Evolutionary conservation across 1,139 yeast species (phyloP).

Genomic region (Debaryomyces robertsiae): DNA sequence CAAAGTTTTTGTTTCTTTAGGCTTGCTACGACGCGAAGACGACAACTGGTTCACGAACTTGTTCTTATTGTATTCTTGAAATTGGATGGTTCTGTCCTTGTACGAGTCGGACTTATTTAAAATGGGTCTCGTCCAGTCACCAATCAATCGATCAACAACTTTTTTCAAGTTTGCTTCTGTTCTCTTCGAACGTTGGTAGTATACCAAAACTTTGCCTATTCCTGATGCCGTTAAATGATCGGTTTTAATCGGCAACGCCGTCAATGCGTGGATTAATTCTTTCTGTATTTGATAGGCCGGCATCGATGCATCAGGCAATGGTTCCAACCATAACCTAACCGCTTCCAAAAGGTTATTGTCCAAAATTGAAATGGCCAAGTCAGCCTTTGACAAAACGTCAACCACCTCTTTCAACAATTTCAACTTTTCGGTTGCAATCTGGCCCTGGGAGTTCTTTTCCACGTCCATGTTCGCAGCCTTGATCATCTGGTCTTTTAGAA

Average conservation of each 20-base stretch:
- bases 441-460: slow-evolving; percentile 73
- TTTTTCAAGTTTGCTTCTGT: slow-evolving; percentile 87
- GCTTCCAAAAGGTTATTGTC: slow-evolving; percentile 94
- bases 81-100: slow-evolving; percentile 79
- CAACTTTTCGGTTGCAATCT: slow-evolving; percentile 85
- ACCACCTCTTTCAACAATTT: slow-evolving; percentile 79
- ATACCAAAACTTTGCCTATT: slow-evolving; percentile 89
- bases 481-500: slow-evolving; percentile 86
- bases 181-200: slow-evolving; percentile 86
- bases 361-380: slow-evolving; percentile 85
- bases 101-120: slow-evolving; percentile 95
- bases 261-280: slow-evolving; percentile 74
- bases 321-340: slow-evolving; percentile 96
- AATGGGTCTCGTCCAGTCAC: slow-evolving; percentile 98
- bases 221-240: slow-evolving; percentile 95
- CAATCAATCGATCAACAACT: slow-evolving; percentile 85
- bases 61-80: slow-evolving; percentile 69
- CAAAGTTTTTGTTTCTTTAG: slow-evolving; percentile 54
- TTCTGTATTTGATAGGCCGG: slow-evolving; percentile 97
- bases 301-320: slow-evolving; percentile 94
- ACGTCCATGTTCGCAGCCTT: slow-evolving; percentile 90
- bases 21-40: slow-evolving; percentile 33
- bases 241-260: slow-evolving; percentile 86
- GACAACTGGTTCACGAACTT: slow-evolving; percentile 52
- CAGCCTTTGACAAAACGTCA: slow-evolving; percentile 75